Evolutionary conservation across 129 eudicot genomes (phyloP), one percentile per base, ranked within the genome.

Genomic region (Glebionis coronaria): DNA sequence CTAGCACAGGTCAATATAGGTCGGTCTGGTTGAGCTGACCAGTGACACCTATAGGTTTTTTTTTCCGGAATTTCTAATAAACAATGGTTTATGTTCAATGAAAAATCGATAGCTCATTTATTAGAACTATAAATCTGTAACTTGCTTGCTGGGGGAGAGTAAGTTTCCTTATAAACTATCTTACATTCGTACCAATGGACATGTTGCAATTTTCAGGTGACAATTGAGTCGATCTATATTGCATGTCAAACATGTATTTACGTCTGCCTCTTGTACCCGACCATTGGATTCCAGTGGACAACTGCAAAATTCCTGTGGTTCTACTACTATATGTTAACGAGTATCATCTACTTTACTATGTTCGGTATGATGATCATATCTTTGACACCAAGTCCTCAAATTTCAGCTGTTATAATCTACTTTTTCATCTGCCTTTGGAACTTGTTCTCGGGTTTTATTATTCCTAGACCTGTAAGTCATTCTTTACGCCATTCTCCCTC

Each of bases 351-450:
- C 52, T 74, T 67, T 54, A 74, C 79, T 11, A 67, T 74, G 79
- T 67, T 74, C 40, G 79, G 79, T 28, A 74, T 74, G 79, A 74
- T 74, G 79, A 67, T 45, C 20, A 67, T 67, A 46, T 67, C 79
- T 47, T 9, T 74, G 21, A 74, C 73, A 74, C 79, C 73, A 67
- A 74, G 54, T 58, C 73, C 79, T 12, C 79, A 74, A 67, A 67
- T 74, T 49, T 74, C 73, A 0, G 73, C 79, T 40, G 73, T 74
- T 67, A 23, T 74, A 10, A 50, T 74, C 73, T 74, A 74, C 46
- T 74, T 74, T 54, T 74, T 66, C 47, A 61, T 74, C 27, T 74
- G 79, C 66, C 73, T 74, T 59, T 67, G 79, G 79, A 74, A 74
- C 62, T 61, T 74, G 62, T 74, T 74, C 21, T 67, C 79, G 0